A percentile compares a stretch with the other conserved stretches of the same genome.
Conservation (phyloP, 2,329 filamentous ascomycete genomes). For the Colletotrichum godetiae region DNA sequence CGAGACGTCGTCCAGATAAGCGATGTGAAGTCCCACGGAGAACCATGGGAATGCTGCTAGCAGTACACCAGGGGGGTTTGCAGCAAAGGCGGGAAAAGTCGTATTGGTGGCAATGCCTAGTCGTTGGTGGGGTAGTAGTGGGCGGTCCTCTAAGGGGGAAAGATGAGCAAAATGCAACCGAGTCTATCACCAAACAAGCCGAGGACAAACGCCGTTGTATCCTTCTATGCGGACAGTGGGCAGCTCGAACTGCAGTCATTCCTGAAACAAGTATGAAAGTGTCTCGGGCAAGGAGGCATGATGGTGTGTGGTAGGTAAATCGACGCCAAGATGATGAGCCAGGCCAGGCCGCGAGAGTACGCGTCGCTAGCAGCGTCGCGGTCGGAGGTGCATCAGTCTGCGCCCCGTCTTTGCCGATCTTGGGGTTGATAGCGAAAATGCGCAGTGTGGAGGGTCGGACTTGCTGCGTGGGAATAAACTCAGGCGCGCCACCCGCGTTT, state of each 20-base stretch:
- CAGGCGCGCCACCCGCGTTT: slow-evolving; percentile 30
- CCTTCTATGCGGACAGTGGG: slow-evolving; percentile 1
- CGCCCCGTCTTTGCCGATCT: slow-evolving; percentile 7
- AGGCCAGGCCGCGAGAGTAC: not conserved
- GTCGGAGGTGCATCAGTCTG: slow-evolving; percentile 6
- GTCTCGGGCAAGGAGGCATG: not conserved
- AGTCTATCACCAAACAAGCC: slow-evolving; percentile 22
- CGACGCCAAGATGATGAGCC: not conserved
- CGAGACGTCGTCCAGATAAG: slow-evolving; percentile 31
- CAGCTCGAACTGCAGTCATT: not conserved
- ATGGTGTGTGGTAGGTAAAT: not conserved
- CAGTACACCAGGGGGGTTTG: not conserved
- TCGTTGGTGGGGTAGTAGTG: not conserved
- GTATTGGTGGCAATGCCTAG: not conserved
- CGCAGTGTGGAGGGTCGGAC: slow-evolving; percentile 31
- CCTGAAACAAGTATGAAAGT: slow-evolving; percentile 8
- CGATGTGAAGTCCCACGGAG: not conserved
- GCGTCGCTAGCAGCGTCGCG: not conserved
- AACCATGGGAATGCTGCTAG: not conserved
- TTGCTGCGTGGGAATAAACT: slow-evolving; percentile 9
- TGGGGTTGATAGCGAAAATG: slow-evolving; percentile 6
- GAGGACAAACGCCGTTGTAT: slow-evolving; percentile 19
- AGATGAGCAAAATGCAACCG: slow-evolving; percentile 20
- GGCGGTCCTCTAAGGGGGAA: not conserved
- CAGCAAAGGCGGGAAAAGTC: not conserved